A percentile compares a stretch with the other conserved stretches of the same genome.
These are phyloP conservation scores for Anisodus acutangulus DNA, from an alignment of 257 asterid species.

Conservation along the genomic window DNA sequence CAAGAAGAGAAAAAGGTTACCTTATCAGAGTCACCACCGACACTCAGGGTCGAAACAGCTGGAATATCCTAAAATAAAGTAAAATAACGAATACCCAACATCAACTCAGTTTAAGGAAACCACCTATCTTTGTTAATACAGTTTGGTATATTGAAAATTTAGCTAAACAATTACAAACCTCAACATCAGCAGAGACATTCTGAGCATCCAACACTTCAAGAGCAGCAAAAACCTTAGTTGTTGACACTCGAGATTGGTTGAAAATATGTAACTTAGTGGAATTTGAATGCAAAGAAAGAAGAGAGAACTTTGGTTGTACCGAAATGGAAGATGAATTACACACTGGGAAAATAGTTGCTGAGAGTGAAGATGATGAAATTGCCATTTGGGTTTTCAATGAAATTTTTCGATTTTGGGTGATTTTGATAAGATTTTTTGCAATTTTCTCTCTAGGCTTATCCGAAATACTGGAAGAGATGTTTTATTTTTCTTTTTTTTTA, in stretches of 20 bases:
- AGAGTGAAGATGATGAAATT: conserved; percentile 49
- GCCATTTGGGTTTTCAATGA: conserved; percentile 46
- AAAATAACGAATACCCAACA: not conserved
- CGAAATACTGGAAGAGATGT: not conserved
- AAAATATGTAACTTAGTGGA: conserved; percentile 41
- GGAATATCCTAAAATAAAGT: conserved; percentile 37
- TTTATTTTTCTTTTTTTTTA: not conserved
- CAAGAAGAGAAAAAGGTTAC: conserved; percentile 32
- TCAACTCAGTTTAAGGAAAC: not conserved
- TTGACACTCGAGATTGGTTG: conserved; percentile 49
- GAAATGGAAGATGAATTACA: conserved; percentile 53
- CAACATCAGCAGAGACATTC: conserved; percentile 32
- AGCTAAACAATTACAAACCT: conserved; percentile 41
- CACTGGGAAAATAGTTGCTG: conserved; percentile 47
- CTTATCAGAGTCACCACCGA: conserved; percentile 59
- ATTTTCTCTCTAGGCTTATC: not conserved
- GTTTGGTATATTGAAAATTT: not conserved
- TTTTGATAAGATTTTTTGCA: too few relatives aligned
- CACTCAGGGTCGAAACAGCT: conserved; percentile 46
- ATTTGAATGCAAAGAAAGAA: conserved; percentile 47
- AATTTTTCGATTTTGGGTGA: not conserved
- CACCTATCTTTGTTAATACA: not conserved
- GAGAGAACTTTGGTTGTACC: conserved; percentile 46
- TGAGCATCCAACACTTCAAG: conserved; percentile 66
- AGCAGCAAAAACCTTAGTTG: conserved; percentile 56